Evolutionary conservation across 192 early-diverging fungal genomes (phyloP), one percentile per base, ranked within the genome.

Genomic region (Coemansia reversa): DNA sequence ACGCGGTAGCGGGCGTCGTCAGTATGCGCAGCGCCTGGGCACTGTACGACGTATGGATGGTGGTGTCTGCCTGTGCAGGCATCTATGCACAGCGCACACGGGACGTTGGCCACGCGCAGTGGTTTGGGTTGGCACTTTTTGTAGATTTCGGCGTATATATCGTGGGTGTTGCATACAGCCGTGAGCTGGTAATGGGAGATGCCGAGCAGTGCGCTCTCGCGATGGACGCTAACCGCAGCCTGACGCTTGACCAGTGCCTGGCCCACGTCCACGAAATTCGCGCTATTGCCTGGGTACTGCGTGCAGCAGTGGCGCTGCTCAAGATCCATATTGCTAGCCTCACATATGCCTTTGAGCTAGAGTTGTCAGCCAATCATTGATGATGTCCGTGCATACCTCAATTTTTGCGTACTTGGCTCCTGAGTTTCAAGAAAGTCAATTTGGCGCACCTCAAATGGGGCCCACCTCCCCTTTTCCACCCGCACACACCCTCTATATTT

Each of bases 211-310:
- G 76, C 62, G 27, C 39, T 12, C 49, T 79, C n/a, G 71, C 72
- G 2, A 70, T 73, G 67, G 30, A 55, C 16, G 56, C 76, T 28
- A 73, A 79, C 64, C 55, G 35, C 5, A 64, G 42, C 52, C 33
- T 79, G 67, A 63, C 67, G 14, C 51, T 65, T 50, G 61, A 70
- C 32, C 51, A 80, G 47, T 80, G 77, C 29, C 65, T 80, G 39
- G 65, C 24, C 11, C 71, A 72, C n/a, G 72, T 80, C 30, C 77
- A 80, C 51, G 77, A 80, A 58, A 80, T 80, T 33, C 56, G 56
- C 19, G 35, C 54, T 33, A 80, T 80, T 19, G 77, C 72, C 16
- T 70, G 68, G 20, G 51, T 50, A 22, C 66, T 80, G 33, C 77
- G 72, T 19, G 60, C 51, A 23, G 67, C 32, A 16, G 45, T 61